phyloP scores from a whole-genome alignment of 2,329 filamentous ascomycete genomes.

The Fusarium haematococcum region DNA sequence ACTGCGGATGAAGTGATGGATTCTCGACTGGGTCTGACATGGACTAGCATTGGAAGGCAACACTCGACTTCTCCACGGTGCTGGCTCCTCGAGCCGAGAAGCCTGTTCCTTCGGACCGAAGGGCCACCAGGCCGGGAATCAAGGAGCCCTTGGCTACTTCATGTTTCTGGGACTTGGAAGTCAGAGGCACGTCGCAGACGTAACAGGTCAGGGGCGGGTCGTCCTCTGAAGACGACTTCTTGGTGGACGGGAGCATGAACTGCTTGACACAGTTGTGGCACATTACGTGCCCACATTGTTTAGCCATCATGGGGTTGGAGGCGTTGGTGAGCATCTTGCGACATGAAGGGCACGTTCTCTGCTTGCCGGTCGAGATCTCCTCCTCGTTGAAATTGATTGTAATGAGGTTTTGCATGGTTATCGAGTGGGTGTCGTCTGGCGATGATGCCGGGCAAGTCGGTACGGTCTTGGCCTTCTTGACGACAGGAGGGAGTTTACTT shows the following conservation, averaged over 20 bases:
- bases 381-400: conserved; percentile 83
- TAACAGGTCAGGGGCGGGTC: conserved; percentile 73
- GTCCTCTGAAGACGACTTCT: conserved; percentile 53
- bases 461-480: conserved; percentile 72
- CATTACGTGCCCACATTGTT: conserved; percentile 91
- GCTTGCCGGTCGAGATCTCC: conserved; percentile 58
- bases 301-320: conserved; percentile 83
- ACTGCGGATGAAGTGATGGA: conserved; percentile 31
- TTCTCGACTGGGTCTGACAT: neutral
- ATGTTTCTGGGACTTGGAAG: conserved; percentile 58
- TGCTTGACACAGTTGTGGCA: conserved; percentile 87
- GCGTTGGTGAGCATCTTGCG: conserved; percentile 85
- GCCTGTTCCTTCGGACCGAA: conserved; percentile 89
- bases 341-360: conserved; percentile 81
- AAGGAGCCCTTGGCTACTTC: conserved; percentile 64
- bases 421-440: conserved; percentile 73
- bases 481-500: conserved; percentile 64
- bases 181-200: conserved; percentile 87
- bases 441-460: conserved; percentile 83
- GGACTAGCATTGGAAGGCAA: conserved; percentile 84
- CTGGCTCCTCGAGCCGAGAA: conserved; percentile 91
- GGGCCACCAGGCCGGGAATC: conserved; percentile 79
- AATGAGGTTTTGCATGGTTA: conserved; percentile 83
- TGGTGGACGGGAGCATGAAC: conserved; percentile 76
- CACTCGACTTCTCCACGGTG: conserved; percentile 80